Conservation (phyloP, 2,329 filamentous ascomycete genomes). For the Keithomyces neogunnii region DNA sequence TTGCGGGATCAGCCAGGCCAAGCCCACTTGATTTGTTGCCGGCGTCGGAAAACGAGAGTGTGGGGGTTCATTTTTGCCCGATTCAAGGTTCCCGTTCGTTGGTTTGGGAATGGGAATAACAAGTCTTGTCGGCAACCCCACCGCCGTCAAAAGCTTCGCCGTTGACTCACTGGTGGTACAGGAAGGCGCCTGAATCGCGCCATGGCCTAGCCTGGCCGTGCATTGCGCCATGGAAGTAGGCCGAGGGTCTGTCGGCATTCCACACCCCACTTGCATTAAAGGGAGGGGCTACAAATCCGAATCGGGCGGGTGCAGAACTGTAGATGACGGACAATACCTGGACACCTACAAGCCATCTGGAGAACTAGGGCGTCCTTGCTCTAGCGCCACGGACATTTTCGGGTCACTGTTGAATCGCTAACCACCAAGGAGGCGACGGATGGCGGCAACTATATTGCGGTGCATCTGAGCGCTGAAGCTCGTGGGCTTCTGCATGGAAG, state of each 20-base stretch:
- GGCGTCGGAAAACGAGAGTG: neutral
- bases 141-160: neutral
- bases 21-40: no score
- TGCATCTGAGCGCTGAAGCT: no score
- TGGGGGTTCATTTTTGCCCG: neutral
- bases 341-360: no score
- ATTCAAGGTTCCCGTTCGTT: neutral
- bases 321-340: no score
- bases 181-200: neutral
- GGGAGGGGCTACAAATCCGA: neutral
- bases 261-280: neutral
- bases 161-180: neutral
- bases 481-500: no score
- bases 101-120: neutral
- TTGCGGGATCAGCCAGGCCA: neutral
- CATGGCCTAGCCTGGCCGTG: neutral
- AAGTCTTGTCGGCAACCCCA: neutral
- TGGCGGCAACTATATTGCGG: no score
- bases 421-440: no score
- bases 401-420: no score
- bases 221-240: neutral
- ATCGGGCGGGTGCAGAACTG: no score
- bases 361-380: no score
- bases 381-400: no score
- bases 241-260: neutral